Conservation (phyloP, 169 alveolate species). For the Fabrea salina region DNA sequence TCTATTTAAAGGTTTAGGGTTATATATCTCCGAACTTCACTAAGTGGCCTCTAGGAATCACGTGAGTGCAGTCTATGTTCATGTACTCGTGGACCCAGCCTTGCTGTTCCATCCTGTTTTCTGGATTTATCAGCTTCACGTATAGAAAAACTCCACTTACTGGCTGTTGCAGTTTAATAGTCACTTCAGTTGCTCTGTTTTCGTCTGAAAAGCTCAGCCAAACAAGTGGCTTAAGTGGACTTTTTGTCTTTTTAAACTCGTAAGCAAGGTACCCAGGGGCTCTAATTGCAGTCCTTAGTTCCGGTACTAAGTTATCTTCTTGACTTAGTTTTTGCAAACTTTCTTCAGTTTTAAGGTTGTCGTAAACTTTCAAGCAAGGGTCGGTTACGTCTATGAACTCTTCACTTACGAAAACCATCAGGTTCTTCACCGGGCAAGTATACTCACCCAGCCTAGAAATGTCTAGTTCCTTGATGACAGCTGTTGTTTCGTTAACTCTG, state of each 20-base stretch:
- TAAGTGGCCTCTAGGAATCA: neutral
- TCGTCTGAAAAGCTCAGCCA: neutral
- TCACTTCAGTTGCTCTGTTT: neutral
- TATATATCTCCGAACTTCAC: too few relatives aligned
- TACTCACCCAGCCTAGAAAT: constrained; percentile 2
- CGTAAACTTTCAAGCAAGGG: neutral
- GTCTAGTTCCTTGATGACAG: neutral
- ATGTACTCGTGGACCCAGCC: neutral
- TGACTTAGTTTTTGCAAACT: too few relatives aligned
- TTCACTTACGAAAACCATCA: constrained; percentile 12
- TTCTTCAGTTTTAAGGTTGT: neutral
- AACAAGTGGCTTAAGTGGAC: constrained; percentile 3
- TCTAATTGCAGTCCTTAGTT: too few relatives aligned
- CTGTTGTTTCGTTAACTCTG: neutral
- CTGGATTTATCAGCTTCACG: constrained; percentile 10
- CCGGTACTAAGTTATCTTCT: too few relatives aligned
- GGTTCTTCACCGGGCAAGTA: constrained; percentile 5
- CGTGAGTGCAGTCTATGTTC: neutral
- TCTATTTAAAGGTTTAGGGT: too few relatives aligned
- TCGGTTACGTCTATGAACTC: neutral
- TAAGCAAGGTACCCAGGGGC: too few relatives aligned
- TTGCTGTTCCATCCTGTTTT: neutral
- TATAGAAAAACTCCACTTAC: neutral
- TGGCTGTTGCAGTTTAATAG: neutral
- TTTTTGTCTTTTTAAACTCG: neutral